These are phyloP conservation scores for Quercus variabilis DNA, from an alignment of 306 rosid species.

Conservation along the genomic window DNA sequence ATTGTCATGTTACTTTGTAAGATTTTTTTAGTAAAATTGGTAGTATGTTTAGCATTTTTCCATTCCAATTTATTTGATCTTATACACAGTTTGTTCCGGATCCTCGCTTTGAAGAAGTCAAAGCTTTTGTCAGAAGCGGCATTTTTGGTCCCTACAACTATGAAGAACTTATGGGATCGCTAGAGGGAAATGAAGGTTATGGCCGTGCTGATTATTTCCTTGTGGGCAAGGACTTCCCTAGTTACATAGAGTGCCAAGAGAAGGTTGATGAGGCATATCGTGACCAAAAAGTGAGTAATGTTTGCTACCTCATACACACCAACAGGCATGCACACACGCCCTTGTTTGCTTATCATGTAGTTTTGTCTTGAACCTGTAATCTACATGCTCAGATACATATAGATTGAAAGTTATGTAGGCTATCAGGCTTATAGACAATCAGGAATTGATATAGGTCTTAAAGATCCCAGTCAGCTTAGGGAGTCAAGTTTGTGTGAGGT, in stretches of 20 bases:
- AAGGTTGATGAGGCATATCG: constrained; percentile 80
- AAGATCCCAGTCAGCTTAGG: too few relatives aligned
- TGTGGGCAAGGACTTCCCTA: constrained; percentile 96
- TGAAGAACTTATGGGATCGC: constrained; percentile 73
- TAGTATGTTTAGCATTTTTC: too few relatives aligned
- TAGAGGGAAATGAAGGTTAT: constrained; percentile 93
- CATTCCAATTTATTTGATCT: constrained; percentile 3
- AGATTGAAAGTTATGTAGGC: too few relatives aligned
- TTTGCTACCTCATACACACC: background rate
- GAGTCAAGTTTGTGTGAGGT: too few relatives aligned
- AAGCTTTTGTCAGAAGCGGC: constrained; percentile 77
- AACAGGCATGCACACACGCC: too few relatives aligned
- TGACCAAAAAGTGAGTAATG: constrained; percentile 67
- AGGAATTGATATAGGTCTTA: too few relatives aligned
- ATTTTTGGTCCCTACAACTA: constrained; percentile 73
- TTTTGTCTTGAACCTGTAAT: too few relatives aligned
- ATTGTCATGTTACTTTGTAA: background rate
- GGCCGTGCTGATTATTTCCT: constrained; percentile 97
- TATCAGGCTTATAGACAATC: too few relatives aligned
- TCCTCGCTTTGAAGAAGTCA: constrained; percentile 87
- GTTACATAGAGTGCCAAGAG: constrained; percentile 92
- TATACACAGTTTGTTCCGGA: constrained; percentile 81
- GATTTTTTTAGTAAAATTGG: too few relatives aligned
- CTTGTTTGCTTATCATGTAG: background rate
- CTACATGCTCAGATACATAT: too few relatives aligned